Conservation (phyloP, 2,329 filamentous ascomycete genomes). For the Colletotrichum euphorbiae region DNA sequence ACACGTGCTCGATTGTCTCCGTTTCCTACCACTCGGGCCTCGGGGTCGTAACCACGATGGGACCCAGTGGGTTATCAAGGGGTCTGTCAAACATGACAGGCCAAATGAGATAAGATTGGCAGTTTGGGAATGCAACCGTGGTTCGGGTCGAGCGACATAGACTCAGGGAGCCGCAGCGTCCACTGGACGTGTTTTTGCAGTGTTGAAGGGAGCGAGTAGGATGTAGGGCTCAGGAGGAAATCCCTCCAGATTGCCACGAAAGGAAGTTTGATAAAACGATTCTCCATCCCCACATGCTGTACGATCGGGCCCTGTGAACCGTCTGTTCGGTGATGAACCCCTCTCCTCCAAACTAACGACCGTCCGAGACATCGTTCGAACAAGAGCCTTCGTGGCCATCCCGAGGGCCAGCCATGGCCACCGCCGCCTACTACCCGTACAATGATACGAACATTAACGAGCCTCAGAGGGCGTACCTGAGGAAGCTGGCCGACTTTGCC, state of each 20-base stretch:
- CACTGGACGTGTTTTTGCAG: slow-evolving; percentile 11
- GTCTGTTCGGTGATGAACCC: slow-evolving; percentile 17
- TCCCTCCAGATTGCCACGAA: neutral
- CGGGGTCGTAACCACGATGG: slow-evolving; percentile 24
- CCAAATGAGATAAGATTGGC: slow-evolving; percentile 20
- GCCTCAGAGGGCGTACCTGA: slow-evolving; percentile 29
- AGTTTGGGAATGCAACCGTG: slow-evolving; percentile 2
- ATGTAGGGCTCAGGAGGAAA: neutral
- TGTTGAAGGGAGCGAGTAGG: slow-evolving; percentile 5
- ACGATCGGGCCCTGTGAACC: slow-evolving; percentile 1
- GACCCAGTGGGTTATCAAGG: neutral
- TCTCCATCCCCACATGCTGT: slow-evolving; percentile 24
- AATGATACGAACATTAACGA: slow-evolving; percentile 27
- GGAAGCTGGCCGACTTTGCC: slow-evolving; percentile 29
- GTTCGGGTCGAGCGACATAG: slow-evolving; percentile 2
- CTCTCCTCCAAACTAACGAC: slow-evolving; percentile 9
- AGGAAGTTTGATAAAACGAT: slow-evolving; percentile 26
- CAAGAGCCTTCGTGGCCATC: slow-evolving; percentile 28
- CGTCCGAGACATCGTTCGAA: slow-evolving; percentile 1
- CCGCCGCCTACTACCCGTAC: slow-evolving; percentile 35
- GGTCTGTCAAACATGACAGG: slow-evolving; percentile 17
- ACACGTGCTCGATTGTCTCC: neutral
- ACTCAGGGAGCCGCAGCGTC: neutral
- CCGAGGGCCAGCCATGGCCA: slow-evolving; percentile 7
- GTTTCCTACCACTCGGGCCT: too few relatives aligned